A percentile compares a stretch with the other conserved stretches of the same genome.
Conservation (phyloP, 805 yeast species). For the Spathaspora boniae region DNA sequence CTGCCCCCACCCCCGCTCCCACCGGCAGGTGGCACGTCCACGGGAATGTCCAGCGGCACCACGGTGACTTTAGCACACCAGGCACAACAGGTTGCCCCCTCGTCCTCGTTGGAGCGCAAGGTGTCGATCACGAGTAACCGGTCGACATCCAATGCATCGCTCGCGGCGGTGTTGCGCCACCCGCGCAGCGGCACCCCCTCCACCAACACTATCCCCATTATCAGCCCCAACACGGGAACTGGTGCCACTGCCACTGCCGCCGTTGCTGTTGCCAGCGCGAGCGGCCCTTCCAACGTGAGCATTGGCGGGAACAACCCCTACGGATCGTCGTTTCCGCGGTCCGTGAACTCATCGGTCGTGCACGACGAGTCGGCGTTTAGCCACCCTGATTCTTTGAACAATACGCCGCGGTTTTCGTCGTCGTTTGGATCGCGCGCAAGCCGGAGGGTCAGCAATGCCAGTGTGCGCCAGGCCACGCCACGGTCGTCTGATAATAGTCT, state of each 20-base stretch:
- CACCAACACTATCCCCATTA: constrained; percentile 22
- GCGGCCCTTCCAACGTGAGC: constrained; percentile 3
- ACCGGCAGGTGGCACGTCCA: too few species aligned
- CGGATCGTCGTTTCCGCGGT: constrained; percentile 27
- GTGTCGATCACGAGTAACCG: constrained; percentile 43
- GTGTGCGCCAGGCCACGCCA: constrained; percentile 24
- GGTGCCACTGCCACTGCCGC: constrained; percentile 18
- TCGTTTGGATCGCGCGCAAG: constrained; percentile 65
- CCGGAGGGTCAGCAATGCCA: constrained; percentile 44
- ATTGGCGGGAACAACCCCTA: constrained; percentile 3
- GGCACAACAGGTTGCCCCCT: constrained; percentile 12
- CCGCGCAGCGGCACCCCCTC: constrained; percentile 46
- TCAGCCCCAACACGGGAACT: constrained; percentile 16
- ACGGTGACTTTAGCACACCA: too few species aligned
- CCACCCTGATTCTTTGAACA: constrained; percentile 6
- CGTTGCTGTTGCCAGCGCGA: constrained; percentile 6
- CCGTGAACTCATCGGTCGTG: constrained; percentile 38
- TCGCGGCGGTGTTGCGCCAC: constrained; percentile 50
- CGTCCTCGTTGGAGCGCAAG: constrained; percentile 33
- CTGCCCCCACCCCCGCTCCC: too few species aligned
- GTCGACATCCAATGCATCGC: constrained; percentile 50
- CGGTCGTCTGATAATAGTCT: constrained; percentile 9
- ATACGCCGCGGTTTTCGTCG: constrained; percentile 61
- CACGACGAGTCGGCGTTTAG: constrained; percentile 21
- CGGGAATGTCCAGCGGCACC: too few species aligned